These are phyloP conservation scores for Colletotrichum filicis DNA, from an alignment of 2,329 filamentous ascomycete genomes.

Conservation along the genomic window DNA sequence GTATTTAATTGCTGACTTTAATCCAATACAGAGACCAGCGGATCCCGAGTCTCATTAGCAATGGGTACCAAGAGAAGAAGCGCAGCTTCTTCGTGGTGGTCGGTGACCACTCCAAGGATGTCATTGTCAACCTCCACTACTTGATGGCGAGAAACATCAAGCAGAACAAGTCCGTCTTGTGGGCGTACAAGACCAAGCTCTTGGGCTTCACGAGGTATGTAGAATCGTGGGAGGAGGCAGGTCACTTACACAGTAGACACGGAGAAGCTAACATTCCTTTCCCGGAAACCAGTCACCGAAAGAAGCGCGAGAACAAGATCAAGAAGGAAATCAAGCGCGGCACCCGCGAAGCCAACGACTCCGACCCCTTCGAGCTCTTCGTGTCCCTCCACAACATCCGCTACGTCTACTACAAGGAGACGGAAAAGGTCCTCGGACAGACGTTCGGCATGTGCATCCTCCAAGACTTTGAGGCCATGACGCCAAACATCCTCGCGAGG, in stretches of 20 bases:
- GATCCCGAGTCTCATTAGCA: slow-evolving; percentile 90
- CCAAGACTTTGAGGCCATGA: slow-evolving; percentile 97
- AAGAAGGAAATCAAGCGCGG: slow-evolving; percentile 98
- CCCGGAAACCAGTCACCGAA: slow-evolving; percentile 75
- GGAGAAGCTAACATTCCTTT: slow-evolving; percentile 12
- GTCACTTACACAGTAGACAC: background rate
- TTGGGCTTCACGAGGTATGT: slow-evolving; percentile 89
- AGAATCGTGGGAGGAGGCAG: too few relatives aligned
- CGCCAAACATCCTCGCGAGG: slow-evolving; percentile 93
- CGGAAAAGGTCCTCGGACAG: slow-evolving; percentile 97
- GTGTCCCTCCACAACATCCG: slow-evolving; percentile 96
- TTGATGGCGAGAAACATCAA: slow-evolving; percentile 94
- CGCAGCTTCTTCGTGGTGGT: slow-evolving; percentile 98
- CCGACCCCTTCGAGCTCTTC: slow-evolving; percentile 97
- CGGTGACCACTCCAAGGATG: slow-evolving; percentile 93
- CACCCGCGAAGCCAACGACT: slow-evolving; percentile 88
- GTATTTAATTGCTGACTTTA: background rate
- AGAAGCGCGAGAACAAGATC: slow-evolving; percentile 98
- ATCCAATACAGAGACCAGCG: slow-evolving; percentile 77
- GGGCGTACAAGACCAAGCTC: slow-evolving; percentile 99
- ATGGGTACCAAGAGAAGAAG: slow-evolving; percentile 95
- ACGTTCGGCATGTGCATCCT: slow-evolving; percentile 99
- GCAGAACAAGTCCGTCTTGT: slow-evolving; percentile 90
- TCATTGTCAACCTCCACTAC: slow-evolving; percentile 92
- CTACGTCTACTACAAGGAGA: slow-evolving; percentile 99